Evolutionary conservation across 768 basidiomycete genomes (phyloP), one percentile per base, ranked within the genome.

Genomic region (Amanita fuliginea): DNA sequence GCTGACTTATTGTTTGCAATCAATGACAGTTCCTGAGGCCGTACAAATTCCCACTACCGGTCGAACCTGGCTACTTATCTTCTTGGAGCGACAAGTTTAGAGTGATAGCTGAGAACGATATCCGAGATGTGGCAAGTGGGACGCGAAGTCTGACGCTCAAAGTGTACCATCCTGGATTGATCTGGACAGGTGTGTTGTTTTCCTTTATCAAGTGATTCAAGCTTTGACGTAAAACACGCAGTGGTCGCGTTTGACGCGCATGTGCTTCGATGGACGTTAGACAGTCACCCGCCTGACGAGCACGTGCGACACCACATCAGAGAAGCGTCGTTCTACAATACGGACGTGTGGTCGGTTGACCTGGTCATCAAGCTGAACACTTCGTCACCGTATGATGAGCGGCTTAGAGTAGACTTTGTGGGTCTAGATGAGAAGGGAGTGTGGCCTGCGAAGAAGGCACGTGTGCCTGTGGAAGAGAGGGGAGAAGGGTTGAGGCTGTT

Each of bases 221-320:
- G 28, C 8, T 0, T 28, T 28, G 28, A 28, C 0, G n/a, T n/a
- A n/a, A n/a, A n/a, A 9, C 8, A 8, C 14, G 36, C 57, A 80
- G 91, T 87, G 3, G 75, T 98, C 47, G 86, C 92, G 0, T 96
- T 98, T 59, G 86, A 94, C 43, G 94, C 90, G 0, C 84, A 94
- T 52, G 88, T 97, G 11, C 63, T 94, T 6, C 65, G 76, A 47
- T 97, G 94, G 94, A 81, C 78, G 13, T 70, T 93, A 33, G 86
- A 90, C 54, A 70, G 81, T 53, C 76, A 79, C 48, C 92, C 95
- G 1, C 88, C 90, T 0, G 64, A 78, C 46, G 85, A 87, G 50
- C 68, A 73, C 55, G 76, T 76, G 6, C 76, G 92, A 6, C 95
- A 98, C 59, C 88, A 92, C 57, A 77, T 97, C 66, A 96, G 92